Conservation (phyloP, 352 stramenopile species). For the Phytophthora macrochlamydospora region DNA sequence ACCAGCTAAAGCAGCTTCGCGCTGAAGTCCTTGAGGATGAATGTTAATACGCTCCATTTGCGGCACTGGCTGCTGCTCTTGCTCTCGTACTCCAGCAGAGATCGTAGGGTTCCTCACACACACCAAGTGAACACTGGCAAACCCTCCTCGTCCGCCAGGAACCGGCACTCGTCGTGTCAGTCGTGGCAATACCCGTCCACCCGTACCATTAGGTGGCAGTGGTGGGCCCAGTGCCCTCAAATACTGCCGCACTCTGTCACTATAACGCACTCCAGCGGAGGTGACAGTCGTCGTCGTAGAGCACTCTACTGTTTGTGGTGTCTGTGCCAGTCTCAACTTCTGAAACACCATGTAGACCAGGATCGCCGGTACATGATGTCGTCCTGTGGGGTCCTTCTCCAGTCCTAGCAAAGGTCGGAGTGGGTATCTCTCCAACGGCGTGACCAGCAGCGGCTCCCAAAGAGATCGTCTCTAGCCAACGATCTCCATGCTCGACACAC, state of each 20-base stretch:
- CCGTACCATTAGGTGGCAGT: slow-evolving; percentile 12
- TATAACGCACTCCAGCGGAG: slow-evolving; percentile 12
- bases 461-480: slow-evolving; percentile 56
- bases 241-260: slow-evolving; percentile 21
- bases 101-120: slow-evolving; percentile 14
- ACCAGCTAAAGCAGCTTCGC: slow-evolving; percentile 5
- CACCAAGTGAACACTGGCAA: slow-evolving; percentile 37
- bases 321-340: slow-evolving; percentile 43
- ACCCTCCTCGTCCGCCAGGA: not conserved
- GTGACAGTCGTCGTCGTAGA: not conserved
- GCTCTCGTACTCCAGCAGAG: not conserved
- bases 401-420: slow-evolving; percentile 62
- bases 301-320: slow-evolving; percentile 11
- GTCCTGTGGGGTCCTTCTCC: slow-evolving; percentile 15
- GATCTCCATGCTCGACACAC: slow-evolving; percentile 66
- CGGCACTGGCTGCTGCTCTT: slow-evolving; percentile 12
- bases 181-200: not conserved
- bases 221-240: slow-evolving; percentile 19
- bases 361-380: slow-evolving; percentile 57
- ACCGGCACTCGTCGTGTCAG: not conserved
- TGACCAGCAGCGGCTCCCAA: slow-evolving; percentile 77
- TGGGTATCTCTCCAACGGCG: slow-evolving; percentile 64
- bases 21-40: slow-evolving; percentile 1
- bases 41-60: slow-evolving; percentile 25
- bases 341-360: slow-evolving; percentile 80